Conservation (phyloP, 495 filamentous ascomycete genomes). For the Aspergillus homomorphus region DNA sequence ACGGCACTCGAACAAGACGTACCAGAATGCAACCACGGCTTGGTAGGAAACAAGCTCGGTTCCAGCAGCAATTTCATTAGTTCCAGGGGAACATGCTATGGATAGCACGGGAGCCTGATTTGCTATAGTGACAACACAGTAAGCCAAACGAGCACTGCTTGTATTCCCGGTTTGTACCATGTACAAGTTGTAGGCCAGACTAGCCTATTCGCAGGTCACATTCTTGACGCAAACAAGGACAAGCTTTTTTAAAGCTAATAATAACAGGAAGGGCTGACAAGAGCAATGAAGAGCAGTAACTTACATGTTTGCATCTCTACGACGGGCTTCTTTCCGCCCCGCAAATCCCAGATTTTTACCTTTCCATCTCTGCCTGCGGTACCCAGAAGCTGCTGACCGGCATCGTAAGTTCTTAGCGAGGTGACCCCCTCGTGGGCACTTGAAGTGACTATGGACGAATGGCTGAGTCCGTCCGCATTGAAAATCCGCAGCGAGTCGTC, state of each 20-base stretch:
- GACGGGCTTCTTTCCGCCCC: conserved; percentile 27
- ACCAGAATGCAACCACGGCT: conserved; percentile 75
- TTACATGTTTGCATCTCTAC: conserved; percentile 42
- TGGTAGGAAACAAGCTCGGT: conserved; percentile 74
- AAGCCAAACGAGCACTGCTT: conserved; percentile 2
- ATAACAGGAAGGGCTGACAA: neutral
- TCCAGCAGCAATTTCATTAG: conserved; percentile 66
- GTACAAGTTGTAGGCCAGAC: no score
- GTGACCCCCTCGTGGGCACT: conserved; percentile 46
- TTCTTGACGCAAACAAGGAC: no score
- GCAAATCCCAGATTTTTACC: conserved; percentile 47
- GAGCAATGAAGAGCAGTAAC: conserved; percentile 14
- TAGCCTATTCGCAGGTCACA: no score
- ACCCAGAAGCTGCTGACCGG: conserved; percentile 29
- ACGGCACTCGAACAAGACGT: no score
- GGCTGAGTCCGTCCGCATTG: conserved; percentile 38
- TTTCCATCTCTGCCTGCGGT: conserved; percentile 51
- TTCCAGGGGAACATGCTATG: conserved; percentile 56
- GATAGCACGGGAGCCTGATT: conserved; percentile 60
- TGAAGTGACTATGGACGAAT: conserved; percentile 29
- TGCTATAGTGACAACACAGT: conserved; percentile 27
- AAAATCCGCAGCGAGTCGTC: conserved; percentile 54
- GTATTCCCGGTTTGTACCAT: neutral
- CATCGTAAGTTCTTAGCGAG: conserved; percentile 35
- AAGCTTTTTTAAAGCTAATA: neutral